These are phyloP conservation scores for Gossypium herbaceum DNA, from an alignment of 345 rosid species.

Conservation along the genomic window DNA sequence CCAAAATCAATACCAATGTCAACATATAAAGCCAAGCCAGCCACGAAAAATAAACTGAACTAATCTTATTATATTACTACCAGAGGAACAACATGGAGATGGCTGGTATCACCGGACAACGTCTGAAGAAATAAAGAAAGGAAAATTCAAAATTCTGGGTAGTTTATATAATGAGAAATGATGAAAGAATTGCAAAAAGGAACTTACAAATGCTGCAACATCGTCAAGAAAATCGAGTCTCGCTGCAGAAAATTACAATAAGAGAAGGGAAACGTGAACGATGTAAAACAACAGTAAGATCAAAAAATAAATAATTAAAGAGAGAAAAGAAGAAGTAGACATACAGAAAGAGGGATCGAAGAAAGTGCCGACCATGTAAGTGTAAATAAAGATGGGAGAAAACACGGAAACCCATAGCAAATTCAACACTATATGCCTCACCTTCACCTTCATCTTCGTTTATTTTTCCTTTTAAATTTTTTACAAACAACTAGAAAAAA, in stretches of 20 bases:
- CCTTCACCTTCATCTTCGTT: constrained; percentile 39
- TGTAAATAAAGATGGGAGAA: constrained; percentile 76
- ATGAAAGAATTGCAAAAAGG: not conserved
- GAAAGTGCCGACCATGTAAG: constrained; percentile 32
- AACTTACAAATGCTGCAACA: constrained; percentile 57
- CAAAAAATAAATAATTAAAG: not conserved
- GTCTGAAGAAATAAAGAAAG: constrained; percentile 37
- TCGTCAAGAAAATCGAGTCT: constrained; percentile 65
- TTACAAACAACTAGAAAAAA: not conserved
- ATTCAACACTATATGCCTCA: constrained; percentile 57
- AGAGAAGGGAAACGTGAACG: not conserved
- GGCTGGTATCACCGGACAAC: constrained; percentile 45
- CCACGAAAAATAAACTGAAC: not conserved
- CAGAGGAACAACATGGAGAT: constrained; percentile 59
- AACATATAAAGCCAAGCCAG: not conserved
- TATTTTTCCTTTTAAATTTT: not conserved
- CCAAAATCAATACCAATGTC: not conserved
- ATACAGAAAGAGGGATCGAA: constrained; percentile 6
- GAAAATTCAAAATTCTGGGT: not conserved
- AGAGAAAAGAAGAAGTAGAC: not conserved
- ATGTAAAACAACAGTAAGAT: not conserved
- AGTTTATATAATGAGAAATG: not conserved
- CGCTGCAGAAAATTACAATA: constrained; percentile 39
- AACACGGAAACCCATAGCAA: constrained; percentile 62
- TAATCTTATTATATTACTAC: constrained; percentile 21